Evolutionary conservation across 352 stramenopile genomes (phyloP), one percentile per base, ranked within the genome.

Genomic region (Pythium dissimile): DNA sequence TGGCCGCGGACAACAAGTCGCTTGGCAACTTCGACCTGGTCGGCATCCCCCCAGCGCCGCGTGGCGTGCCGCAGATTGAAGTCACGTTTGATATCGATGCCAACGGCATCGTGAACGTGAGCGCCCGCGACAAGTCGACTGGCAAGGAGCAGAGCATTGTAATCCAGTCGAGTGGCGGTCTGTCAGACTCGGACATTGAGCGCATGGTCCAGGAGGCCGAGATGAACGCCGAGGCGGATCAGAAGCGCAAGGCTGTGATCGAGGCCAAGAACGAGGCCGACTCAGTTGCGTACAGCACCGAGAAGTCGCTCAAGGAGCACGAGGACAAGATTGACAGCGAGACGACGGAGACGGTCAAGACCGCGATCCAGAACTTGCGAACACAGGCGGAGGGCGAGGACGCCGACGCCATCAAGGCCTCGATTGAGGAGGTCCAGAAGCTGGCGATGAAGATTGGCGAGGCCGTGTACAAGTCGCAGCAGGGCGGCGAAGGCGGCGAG

Each of bases 141-240:
- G 95, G 96, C 63, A 99, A 98, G 84, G 78, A 86, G 61, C 84
- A 89, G 53, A 98, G 98, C 81, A 99, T 99, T 68, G 99, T 95
- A 49, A 99, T 99, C 62, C 96, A 54, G 97, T 99, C 67, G 99
- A 98, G 80, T 96, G 96, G 48, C 92, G 97, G 65, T n/a, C 77
- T 99, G 7, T 97, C 84, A 28, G 83, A 99, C 59, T 92, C 97
- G 28, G 97, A 99, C 49, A 99, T 99, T 69, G 92, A 99, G 65
- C 86, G 96, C 54, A 99, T 99, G 97, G 95, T 99, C 4, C 53
- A 73, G n/a, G 96, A 99, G 67, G 97, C 96, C 18, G 96, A 99
- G 72, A 86, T 98, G 71, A 99, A 97, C 77, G 97, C 97, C 50
- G 96, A 98, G 46, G 84, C 99, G 61, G 97, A 99, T 61, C 95